A percentile compares a stretch with the other conserved stretches of the same genome.
Conservation (phyloP, 2,329 filamentous ascomycete species). For the Calonectria henricotiae region DNA sequence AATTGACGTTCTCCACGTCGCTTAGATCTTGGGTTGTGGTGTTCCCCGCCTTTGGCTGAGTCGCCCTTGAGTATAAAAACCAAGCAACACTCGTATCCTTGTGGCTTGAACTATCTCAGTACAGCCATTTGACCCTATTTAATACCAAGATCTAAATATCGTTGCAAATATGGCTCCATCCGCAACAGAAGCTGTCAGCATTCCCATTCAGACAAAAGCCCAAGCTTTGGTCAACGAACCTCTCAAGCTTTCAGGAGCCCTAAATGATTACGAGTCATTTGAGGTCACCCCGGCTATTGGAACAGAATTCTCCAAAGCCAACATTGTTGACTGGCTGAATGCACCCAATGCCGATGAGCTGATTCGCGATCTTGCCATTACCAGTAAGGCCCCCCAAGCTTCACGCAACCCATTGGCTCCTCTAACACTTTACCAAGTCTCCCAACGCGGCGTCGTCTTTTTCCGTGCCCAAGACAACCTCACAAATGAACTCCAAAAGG, state of each 20-base stretch:
- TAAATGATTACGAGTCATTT: conserved; percentile 70
- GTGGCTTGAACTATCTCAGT: neutral
- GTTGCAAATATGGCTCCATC: conserved; percentile 44
- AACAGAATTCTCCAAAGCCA: conserved; percentile 72
- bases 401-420: neutral
- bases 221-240: conserved; percentile 58
- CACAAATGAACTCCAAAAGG: conserved; percentile 76
- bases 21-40: neutral
- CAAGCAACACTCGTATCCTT: neutral
- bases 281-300: conserved; percentile 77
- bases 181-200: conserved; percentile 34
- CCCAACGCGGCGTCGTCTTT: conserved; percentile 79
- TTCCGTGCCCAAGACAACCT: conserved; percentile 77
- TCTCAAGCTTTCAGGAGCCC: conserved; percentile 66
- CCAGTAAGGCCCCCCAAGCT: conserved; percentile 64
- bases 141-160: neutral
- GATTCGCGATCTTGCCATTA: conserved; percentile 78
- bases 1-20: conserved; percentile 29
- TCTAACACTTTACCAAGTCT: conserved; percentile 65
- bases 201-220: conserved; percentile 37
- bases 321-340: conserved; percentile 74
- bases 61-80: neutral
- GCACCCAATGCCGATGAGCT: conserved; percentile 76
- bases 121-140: neutral
- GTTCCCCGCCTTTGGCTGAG: neutral